Base-by-base conservation (phyloP, 805 yeast species). In the Saccharomycopsis oosterbeekiorum region DNA sequence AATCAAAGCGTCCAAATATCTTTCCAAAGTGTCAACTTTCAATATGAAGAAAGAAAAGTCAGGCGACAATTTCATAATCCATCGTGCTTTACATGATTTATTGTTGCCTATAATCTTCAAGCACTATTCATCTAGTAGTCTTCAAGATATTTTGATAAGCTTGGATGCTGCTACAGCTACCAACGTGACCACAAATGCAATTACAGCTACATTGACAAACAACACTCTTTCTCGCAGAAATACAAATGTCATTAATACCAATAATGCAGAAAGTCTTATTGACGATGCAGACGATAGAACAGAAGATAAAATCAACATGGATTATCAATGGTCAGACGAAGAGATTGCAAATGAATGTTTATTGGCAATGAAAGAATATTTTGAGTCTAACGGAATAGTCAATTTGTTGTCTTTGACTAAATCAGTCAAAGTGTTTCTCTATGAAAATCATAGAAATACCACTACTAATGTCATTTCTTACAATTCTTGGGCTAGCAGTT, bases 401-500 rank as follows among this genome's bases (percentile, higher is more conserved):
- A 91, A 87, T 70, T 76, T 91, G 47, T 76, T 80, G 47, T 71
- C 78, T 24, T 78, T 88, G 17, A 80, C 90, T 0, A 74, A 73
- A 21, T 78, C 83, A 4, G 75, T 89, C 21, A 74, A 83, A 10
- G 70, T 74, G 15, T 81, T 77, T 66, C 68, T 82, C 51, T 69
- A 76, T 64, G 58, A 73, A 4, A 72, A 73, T 42, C 70, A 68
- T 40, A 69, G 71, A 50, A 64, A 66, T 14, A 8, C 51, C 24
- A 10, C 53, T 11, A 21, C 21, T 21, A 6, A 3, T 47, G n/a
- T 42, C 24, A 17, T 17, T 9, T 10, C 8, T 19, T 47, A 21
- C 21, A 47, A 47, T 47, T 64, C 65, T 6, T 86, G 92, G 92
- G 76, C 81, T 1, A 75, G 79, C 36, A 71, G 76, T 10, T 74